Base-by-base conservation (phyloP, 2,329 filamentous ascomycete genomes). In the Leptodontidium sp. region DNA sequence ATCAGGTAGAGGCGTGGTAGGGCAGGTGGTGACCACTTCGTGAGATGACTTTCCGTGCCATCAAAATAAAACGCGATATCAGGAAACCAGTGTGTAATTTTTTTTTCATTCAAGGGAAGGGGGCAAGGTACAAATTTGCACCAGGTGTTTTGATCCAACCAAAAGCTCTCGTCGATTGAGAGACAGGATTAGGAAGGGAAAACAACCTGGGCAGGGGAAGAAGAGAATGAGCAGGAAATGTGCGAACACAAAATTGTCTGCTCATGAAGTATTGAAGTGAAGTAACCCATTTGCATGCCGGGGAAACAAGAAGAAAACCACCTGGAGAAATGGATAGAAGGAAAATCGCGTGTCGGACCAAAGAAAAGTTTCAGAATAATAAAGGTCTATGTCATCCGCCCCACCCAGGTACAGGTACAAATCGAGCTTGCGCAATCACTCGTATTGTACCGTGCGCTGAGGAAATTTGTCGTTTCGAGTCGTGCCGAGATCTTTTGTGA, bases 361-460 rank as follows among this genome's bases (percentile, higher is more conserved):
- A 66, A 67, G 64, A 72, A 71, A 74, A 69, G 53, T 66, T 66
- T 67, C 53, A 24, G 35, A 55, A 55, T 40, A 64, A 45, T 40
- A 64, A 45, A 53, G 62, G 64, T 77, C 75, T 77, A 77, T 75
- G 70, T 72, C 63, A 64, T 71, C 67, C 69, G 67, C 57, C 66
- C 70, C 58, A 61, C 72, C 68, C 61, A 70, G 69, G 71, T 77
- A 78, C 75, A 73, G 76, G 72, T 78, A 78, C 77, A 78, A 68
- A 69, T 75, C 71, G 76, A 77, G 75, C 73, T 58, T 73, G 75
- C 76, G 75, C 75, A 75, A 68, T 72, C 63, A 73, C 76, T 75
- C 75, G 68, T 76, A 72, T 70, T 74, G 75, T 76, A 77, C 75
- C 74, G 65, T 76, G 74, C 75, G 76, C 74, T 73, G 72, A 74